phyloP scores from a whole-genome alignment of 805 yeast genomes.

The Pichia occidentalis region DNA sequence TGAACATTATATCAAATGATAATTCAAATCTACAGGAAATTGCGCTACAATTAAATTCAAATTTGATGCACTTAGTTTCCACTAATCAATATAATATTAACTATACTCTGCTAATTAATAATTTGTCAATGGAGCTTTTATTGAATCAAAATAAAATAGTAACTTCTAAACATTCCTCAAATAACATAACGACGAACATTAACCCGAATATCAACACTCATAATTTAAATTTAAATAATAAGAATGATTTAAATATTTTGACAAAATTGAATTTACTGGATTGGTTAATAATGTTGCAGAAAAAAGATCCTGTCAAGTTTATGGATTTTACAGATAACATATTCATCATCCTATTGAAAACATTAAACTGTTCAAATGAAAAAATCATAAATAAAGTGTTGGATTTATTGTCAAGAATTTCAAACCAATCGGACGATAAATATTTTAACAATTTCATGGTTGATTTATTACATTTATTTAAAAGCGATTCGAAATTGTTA shows the following conservation, averaged over 20 bases:
- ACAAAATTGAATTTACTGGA: conserved; percentile 81
- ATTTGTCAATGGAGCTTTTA: conserved; percentile 63
- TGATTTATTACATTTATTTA: conserved; percentile 62
- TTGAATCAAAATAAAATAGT: not conserved
- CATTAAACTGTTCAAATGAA: conserved; percentile 63
- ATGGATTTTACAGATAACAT: conserved; percentile 54
- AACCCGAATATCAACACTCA: not conserved
- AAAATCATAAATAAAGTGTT: conserved; percentile 71
- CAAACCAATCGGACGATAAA: conserved; percentile 63
- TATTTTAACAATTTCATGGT: conserved; percentile 72
- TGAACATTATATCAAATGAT: conserved; percentile 55
- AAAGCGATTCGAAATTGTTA: conserved; percentile 58
- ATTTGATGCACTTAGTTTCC: conserved; percentile 45
- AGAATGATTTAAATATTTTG: conserved; percentile 45
- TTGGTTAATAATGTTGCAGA: conserved; percentile 81
- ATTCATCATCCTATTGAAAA: conserved; percentile 69
- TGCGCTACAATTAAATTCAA: conserved; percentile 51
- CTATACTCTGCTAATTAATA: conserved; percentile 57
- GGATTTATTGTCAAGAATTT: conserved; percentile 64
- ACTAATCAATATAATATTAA: conserved; percentile 31
- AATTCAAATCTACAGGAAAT: conserved; percentile 44
- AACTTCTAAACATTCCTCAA: not conserved
- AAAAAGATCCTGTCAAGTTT: conserved; percentile 54
- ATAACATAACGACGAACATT: not conserved
- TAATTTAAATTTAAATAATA: not conserved